Percentiles rank a stretch among this genome's conserved stretches.
These are phyloP conservation scores for Phylloporus sp. DNA, from an alignment of 768 basidiomycete genomes.

Conservation along the genomic window DNA sequence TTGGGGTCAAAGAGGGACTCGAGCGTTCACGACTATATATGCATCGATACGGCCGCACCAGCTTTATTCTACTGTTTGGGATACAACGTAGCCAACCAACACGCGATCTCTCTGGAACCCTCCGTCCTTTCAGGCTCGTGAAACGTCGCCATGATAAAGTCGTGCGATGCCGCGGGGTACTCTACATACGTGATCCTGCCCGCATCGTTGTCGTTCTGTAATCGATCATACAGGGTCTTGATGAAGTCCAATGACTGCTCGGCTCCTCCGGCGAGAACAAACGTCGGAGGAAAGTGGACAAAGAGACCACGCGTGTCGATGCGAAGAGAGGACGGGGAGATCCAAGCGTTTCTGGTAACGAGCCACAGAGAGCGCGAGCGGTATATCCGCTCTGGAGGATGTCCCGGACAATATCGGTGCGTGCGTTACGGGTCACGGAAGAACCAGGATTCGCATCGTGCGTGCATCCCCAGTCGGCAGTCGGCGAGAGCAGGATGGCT, in stretches of 20 bases:
- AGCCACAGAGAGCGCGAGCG: too few species aligned
- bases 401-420: too few species aligned
- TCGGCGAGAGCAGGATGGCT: slow-evolving; percentile 35
- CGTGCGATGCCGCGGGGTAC: slow-evolving; percentile 18
- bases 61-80: too few species aligned
- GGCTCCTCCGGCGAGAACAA: slow-evolving; percentile 54
- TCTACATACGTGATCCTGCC: slow-evolving; percentile 19
- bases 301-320: slow-evolving; percentile 39
- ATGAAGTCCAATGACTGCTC: slow-evolving; percentile 57
- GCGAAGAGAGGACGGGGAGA: slow-evolving; percentile 54
- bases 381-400: too few species aligned
- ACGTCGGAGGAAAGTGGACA: slow-evolving; percentile 54
- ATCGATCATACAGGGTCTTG: slow-evolving; percentile 32
- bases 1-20: slow-evolving; percentile 91
- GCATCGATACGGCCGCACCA: too few species aligned
- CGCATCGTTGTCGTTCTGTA: slow-evolving; percentile 23
- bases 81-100: slow-evolving; percentile 1
- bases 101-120: slow-evolving; percentile 12
- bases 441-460: slow-evolving; percentile 38
- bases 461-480: slow-evolving; percentile 18
- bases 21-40: too few species aligned
- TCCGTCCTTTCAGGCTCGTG: slow-evolving; percentile 30
- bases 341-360: slow-evolving; percentile 52
- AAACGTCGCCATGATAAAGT: slow-evolving; percentile 7
- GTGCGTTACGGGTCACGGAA: too few species aligned